phyloP scores from a whole-genome alignment of 805 yeast species.

The Hanseniaspora thailandica region DNA sequence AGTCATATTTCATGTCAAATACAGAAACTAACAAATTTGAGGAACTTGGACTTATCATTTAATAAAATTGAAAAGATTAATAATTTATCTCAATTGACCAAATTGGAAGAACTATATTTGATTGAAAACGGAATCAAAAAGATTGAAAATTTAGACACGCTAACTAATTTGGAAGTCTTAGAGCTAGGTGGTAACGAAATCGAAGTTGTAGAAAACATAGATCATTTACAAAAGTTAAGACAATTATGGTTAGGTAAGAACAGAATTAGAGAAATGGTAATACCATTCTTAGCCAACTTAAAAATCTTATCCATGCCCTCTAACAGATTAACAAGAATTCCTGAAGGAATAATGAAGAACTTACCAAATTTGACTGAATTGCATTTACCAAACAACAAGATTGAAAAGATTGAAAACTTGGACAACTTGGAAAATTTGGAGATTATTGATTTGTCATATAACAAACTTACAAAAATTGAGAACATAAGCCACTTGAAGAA shows the following conservation, averaged over 20 bases:
- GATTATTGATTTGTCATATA: slow-evolving; percentile 73
- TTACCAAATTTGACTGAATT: slow-evolving; percentile 68
- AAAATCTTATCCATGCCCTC: slow-evolving; percentile 79
- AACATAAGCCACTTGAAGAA: slow-evolving; percentile 51
- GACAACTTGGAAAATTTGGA: slow-evolving; percentile 56
- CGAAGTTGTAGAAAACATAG: slow-evolving; percentile 39
- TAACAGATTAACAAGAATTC: slow-evolving; percentile 63
- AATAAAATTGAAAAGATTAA: slow-evolving; percentile 79
- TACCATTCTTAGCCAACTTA: slow-evolving; percentile 48
- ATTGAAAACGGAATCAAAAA: slow-evolving; percentile 77
- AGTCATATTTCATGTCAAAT: slow-evolving; percentile 69
- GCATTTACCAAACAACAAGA: slow-evolving; percentile 76
- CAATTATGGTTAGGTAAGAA: slow-evolving; percentile 93
- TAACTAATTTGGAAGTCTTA: slow-evolving; percentile 44
- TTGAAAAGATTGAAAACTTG: slow-evolving; percentile 62
- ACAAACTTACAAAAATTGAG: slow-evolving; percentile 49
- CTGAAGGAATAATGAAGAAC: slow-evolving; percentile 52
- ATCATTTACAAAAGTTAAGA: slow-evolving; percentile 43
- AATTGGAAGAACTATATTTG: slow-evolving; percentile 61
- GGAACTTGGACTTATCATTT: slow-evolving; percentile 69
- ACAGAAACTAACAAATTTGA: slow-evolving; percentile 45
- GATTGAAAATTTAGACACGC: slow-evolving; percentile 57
- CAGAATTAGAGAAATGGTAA: slow-evolving; percentile 49
- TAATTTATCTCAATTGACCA: slow-evolving; percentile 51
- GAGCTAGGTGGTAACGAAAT: slow-evolving; percentile 88